Base-by-base conservation (phyloP, 139 green algal genomes). In the Microglena sp. region DNA sequence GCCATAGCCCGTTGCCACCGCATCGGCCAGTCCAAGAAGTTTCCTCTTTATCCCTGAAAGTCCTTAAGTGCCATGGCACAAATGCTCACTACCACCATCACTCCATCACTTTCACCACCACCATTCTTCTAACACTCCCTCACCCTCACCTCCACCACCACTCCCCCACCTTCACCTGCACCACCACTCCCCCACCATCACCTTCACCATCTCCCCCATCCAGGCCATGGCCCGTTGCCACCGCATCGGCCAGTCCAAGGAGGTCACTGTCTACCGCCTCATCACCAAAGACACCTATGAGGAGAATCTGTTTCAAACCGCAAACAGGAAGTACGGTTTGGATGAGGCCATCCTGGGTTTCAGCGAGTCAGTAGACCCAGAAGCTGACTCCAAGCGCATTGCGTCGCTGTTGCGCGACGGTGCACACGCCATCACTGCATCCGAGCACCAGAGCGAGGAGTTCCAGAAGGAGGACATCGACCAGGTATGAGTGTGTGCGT, bases 151-250 rank as follows among this genome's bases (percentile, higher is more conserved):
- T n/a, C n/a, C n/a, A n/a, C n/a, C n/a, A n/a, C n/a, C 55, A 61
- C 55, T 43, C 55, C 34, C 55, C 34, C 55, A 61, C 55, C 7
- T 26, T 24, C 24, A 61, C 55, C n/a, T n/a, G n/a, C n/a, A 60
- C 50, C 7, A 18, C 15, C 18, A 60, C 50, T 31, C 50, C 15
- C 18, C 15, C 50, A 27, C 50, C 7, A 21, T 45, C 56, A 6
- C 29, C 24, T 21, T 26, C 58, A 34, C 60, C 60, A 6, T 33
- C n/a, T 40, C 34, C 36, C n/a, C 60, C 26, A 28, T 15, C 8
- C 89, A 96, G 72, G 92, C 92, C 56, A 97, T 97, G 92, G 92
- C 92, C 0, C 85, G 92, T 31, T 95, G 86, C 71, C 92, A 97
- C 75, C 91, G 92, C 73, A 97, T 97, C 70, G 92, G 92, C 11